Conservation (phyloP, 306 rosid genomes). For the Quillaja saponaria region DNA sequence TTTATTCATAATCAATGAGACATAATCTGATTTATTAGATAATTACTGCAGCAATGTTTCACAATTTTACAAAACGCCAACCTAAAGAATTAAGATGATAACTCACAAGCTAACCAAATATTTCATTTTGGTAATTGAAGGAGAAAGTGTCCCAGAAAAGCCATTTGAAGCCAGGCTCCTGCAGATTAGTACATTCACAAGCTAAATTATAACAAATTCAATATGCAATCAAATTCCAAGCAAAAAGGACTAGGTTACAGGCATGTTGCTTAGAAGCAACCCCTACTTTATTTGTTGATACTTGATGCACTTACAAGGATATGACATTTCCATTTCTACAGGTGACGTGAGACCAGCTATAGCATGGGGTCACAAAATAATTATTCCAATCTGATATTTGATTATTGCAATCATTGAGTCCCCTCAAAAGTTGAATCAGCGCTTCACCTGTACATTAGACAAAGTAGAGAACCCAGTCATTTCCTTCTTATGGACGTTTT, state of each 20-base stretch:
- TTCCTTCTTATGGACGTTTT: too few species aligned
- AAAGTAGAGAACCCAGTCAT: constrained; percentile 11
- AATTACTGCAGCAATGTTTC: constrained; percentile 4
- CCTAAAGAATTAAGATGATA: constrained; percentile 1
- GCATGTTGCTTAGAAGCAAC: constrained; percentile 6
- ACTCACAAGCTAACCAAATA: constrained; percentile 81
- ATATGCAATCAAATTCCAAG: constrained; percentile 1
- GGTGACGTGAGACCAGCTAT: constrained; percentile 78
- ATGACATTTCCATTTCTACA: constrained; percentile 77
- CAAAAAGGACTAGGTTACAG: constrained; percentile 9
- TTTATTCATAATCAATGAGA: neutral
- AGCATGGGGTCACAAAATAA: constrained; percentile 81
- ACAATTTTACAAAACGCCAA: constrained; percentile 15
- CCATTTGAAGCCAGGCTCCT: constrained; percentile 79
- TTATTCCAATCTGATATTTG: constrained; percentile 67
- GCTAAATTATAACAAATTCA: constrained; percentile 22
- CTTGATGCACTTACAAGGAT: constrained; percentile 74
- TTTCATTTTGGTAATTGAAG: constrained; percentile 68
- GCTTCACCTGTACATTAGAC: constrained; percentile 67
- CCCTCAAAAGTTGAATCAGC: constrained; percentile 51
- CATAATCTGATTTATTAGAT: constrained; percentile 18
- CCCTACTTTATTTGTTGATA: constrained; percentile 14
- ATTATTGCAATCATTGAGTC: constrained; percentile 67
- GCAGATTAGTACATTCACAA: constrained; percentile 37
- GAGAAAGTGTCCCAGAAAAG: constrained; percentile 79